Conservation (phyloP, 1,284 basidiomycete genomes). For the Lignosus rhinocerotis region DNA sequence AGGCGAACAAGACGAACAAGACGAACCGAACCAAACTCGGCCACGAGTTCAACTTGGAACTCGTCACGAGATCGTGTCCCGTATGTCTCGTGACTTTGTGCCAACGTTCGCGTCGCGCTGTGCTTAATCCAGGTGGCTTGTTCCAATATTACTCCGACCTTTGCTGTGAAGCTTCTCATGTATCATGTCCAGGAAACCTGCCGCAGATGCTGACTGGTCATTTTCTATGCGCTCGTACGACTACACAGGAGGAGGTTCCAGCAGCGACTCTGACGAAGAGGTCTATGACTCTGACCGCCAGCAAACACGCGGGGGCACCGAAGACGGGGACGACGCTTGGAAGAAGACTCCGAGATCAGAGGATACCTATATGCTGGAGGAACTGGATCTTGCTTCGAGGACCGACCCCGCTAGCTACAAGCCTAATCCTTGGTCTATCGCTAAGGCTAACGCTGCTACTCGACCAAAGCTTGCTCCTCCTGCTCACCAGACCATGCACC, state of each 20-base stretch:
- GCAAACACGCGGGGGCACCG: neutral
- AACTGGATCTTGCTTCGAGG: constrained; percentile 60
- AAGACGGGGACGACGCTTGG: neutral
- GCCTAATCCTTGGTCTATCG: constrained; percentile 75
- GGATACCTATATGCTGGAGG: constrained; percentile 41
- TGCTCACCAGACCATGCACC: neutral
- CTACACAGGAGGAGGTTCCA: constrained; percentile 9
- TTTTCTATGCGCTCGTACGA: constrained; percentile 24
- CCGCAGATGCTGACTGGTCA: constrained; percentile 23
- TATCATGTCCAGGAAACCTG: constrained; percentile 3
- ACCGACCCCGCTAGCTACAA: constrained; percentile 61
- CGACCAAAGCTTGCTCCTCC: constrained; percentile 31
- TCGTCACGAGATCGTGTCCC: constrained; percentile 17
- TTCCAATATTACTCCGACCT: neutral
- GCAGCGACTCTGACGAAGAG: constrained; percentile 16
- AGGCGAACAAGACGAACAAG: neutral
- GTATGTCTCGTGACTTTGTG: constrained; percentile 7
- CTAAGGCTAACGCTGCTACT: constrained; percentile 67
- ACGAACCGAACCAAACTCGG: constrained; percentile 9
- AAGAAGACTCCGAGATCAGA: constrained; percentile 19
- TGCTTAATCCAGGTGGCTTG: neutral
- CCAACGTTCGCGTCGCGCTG: neutral
- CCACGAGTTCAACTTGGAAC: constrained; percentile 3
- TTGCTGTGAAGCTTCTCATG: neutral
- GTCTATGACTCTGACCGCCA: neutral